Conservation (phyloP, 768 basidiomycete genomes). For the Lactarius hatsudake region DNA sequence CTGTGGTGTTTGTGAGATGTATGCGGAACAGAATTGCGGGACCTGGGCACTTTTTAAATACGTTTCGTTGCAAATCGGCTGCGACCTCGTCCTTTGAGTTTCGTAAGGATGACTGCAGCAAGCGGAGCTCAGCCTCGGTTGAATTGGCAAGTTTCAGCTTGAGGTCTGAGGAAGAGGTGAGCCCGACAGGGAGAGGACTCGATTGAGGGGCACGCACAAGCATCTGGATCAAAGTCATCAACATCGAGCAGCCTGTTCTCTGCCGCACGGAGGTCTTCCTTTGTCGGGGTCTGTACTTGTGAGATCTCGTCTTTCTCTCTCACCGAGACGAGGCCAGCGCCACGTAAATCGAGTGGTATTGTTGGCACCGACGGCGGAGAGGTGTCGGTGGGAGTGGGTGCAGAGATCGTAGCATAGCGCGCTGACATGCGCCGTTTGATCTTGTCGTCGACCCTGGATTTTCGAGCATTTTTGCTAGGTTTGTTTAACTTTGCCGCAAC, state of each 20-base stretch:
- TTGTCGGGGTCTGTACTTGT: constrained; percentile 37
- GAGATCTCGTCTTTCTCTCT: constrained; percentile 51
- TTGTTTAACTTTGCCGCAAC: constrained; percentile 19
- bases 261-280: constrained; percentile 58
- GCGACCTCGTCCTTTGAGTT: constrained; percentile 69
- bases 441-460: constrained; percentile 71
- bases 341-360: constrained; percentile 45
- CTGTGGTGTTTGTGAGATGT: constrained; percentile 41
- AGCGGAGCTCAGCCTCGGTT: constrained; percentile 75
- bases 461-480: constrained; percentile 34
- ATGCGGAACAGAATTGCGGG: not conserved
- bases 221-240: constrained; percentile 84
- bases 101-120: constrained; percentile 73
- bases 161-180: constrained; percentile 42
- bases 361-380: constrained; percentile 57
- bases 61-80: constrained; percentile 81
- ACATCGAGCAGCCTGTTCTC: constrained; percentile 65
- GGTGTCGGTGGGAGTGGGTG: constrained; percentile 67
- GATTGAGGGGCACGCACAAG: constrained; percentile 57
- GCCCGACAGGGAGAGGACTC: not conserved
- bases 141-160: constrained; percentile 89
- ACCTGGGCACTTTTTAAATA: constrained; percentile 81
- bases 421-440: constrained; percentile 96
- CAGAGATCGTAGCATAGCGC: constrained; percentile 85
- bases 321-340: constrained; percentile 36